Evolutionary conservation across 2,329 filamentous ascomycete species (phyloP).

Genomic region (Cytospora piceae): DNA sequence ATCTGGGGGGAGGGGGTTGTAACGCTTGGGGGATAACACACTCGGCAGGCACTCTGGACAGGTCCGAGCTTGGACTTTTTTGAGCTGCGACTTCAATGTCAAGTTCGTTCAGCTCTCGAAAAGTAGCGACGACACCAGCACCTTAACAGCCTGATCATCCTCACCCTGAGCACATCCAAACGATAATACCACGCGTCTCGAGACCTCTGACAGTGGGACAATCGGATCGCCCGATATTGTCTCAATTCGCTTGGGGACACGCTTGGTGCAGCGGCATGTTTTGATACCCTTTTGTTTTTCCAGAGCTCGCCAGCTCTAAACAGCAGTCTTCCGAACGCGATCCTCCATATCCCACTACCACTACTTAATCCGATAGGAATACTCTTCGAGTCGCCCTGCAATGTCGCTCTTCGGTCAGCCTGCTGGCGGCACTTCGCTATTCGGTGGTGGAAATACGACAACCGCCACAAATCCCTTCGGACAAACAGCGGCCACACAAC

Average conservation of each 20-base stretch:
- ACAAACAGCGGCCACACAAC: constrained; percentile 37
- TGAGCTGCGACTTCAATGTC: constrained; percentile 19
- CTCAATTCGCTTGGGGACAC: background rate
- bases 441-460: constrained; percentile 32
- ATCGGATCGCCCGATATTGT: background rate
- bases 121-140: background rate
- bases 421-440: constrained; percentile 34
- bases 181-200: background rate
- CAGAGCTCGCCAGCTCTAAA: constrained; percentile 3
- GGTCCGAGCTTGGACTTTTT: constrained; percentile 24
- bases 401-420: constrained; percentile 32
- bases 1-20: background rate
- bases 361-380: background rate
- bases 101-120: background rate
- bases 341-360: background rate
- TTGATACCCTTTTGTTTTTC: constrained; percentile 30
- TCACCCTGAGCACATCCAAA: background rate
- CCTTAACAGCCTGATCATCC: background rate
- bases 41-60: background rate
- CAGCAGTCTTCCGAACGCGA: background rate
- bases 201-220: background rate
- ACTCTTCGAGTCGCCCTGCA: background rate
- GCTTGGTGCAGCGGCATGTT: constrained; percentile 18
- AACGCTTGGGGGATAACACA: background rate
- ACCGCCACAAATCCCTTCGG: constrained; percentile 33